Evolutionary conservation across 1,284 basidiomycete genomes (phyloP).

Genomic region (Neonothopanus nambi): DNA sequence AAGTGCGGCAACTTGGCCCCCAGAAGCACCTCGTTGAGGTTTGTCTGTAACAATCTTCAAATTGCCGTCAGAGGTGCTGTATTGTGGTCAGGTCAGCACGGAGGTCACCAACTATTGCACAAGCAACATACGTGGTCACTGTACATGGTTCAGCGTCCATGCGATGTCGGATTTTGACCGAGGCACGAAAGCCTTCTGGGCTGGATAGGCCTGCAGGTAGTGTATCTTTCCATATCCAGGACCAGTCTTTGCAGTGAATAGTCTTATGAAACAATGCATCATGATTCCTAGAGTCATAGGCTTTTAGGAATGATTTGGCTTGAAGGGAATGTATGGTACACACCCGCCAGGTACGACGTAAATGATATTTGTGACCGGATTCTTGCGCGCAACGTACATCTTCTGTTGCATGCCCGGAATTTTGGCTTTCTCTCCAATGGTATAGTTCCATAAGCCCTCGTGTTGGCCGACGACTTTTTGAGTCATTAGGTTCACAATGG

Average conservation of each 20-base stretch:
- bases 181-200: constrained; percentile 45
- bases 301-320: neutral
- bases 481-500: constrained; percentile 61
- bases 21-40: constrained; percentile 70
- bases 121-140: constrained; percentile 34
- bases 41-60: constrained; percentile 49
- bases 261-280: constrained; percentile 56
- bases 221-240: constrained; percentile 75
- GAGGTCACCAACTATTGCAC: too few species aligned
- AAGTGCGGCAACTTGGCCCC: constrained; percentile 79
- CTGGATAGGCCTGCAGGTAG: constrained; percentile 49
- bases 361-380: constrained; percentile 59
- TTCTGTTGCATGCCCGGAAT: constrained; percentile 62
- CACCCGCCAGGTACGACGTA: constrained; percentile 78
- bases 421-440: constrained; percentile 75
- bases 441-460: constrained; percentile 83
- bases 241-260: constrained; percentile 54
- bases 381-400: constrained; percentile 81
- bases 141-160: constrained; percentile 59
- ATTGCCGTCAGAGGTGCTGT: constrained; percentile 14
- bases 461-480: constrained; percentile 66
- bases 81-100: neutral
- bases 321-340: constrained; percentile 28
- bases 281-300: constrained; percentile 50
- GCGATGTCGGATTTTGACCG: constrained; percentile 73